Evolutionary conservation across 2,329 filamentous ascomycete species (phyloP).

Genomic region (Verticillium tricorpus): DNA sequence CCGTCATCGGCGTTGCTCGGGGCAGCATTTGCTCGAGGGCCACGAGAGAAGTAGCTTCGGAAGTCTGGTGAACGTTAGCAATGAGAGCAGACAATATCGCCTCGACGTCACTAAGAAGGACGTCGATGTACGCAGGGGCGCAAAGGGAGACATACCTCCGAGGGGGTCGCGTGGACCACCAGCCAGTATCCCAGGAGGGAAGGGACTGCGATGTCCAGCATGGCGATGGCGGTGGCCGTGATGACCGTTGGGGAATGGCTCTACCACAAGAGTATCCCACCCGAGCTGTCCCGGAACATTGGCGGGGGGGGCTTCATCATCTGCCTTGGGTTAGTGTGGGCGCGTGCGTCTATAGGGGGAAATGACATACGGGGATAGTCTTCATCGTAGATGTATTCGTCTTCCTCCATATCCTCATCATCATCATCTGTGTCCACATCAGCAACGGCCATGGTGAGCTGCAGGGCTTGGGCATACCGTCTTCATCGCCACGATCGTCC

Average conservation of each 20-base stretch:
- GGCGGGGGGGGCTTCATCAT: conserved; percentile 39
- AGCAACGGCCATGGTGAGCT: conserved; percentile 2
- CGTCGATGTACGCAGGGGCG: conserved; percentile 3
- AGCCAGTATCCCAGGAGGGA: conserved; percentile 54
- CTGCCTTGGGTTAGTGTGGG: conserved; percentile 4
- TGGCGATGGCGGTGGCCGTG: conserved; percentile 48
- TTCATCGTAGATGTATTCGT: conserved; percentile 58
- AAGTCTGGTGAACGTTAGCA: conserved; percentile 33
- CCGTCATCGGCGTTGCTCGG: conserved; percentile 69
- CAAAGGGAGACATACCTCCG: conserved; percentile 36
- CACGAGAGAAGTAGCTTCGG: conserved; percentile 43
- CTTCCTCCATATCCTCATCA: conserved; percentile 66
- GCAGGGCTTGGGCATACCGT: conserved; percentile 29
- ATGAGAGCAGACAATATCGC: neutral
- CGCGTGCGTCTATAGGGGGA: neutral
- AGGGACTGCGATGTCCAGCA: conserved; percentile 48
- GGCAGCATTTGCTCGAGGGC: conserved; percentile 48
- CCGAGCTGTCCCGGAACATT: conserved; percentile 43
- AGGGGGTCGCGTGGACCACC: conserved; percentile 50
- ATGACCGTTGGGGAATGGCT: conserved; percentile 40
- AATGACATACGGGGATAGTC: conserved; percentile 49
- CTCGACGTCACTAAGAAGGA: conserved; percentile 2
- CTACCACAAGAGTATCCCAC: conserved; percentile 53
- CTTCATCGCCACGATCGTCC: conserved; percentile 54
- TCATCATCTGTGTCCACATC: conserved; percentile 40